Percentiles rank a stretch among this genome's conserved stretches.
These are phyloP conservation scores for Fusarium solani-melongenae DNA, from an alignment of 2,329 filamentous ascomycete genomes.

Conservation along the genomic window DNA sequence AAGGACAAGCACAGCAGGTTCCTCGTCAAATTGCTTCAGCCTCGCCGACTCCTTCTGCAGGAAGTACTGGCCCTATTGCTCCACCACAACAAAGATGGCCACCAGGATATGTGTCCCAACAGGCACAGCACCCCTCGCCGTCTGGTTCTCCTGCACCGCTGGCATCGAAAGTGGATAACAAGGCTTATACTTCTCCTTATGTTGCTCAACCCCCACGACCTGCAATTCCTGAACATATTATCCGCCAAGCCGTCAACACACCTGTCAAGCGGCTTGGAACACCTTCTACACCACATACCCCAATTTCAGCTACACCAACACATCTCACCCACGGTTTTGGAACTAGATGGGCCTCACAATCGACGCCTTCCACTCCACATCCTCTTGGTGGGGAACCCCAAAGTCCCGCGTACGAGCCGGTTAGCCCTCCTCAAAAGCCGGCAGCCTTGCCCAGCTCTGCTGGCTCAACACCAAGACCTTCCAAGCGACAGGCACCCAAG, in stretches of 20 bases:
- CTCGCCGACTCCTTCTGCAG: constrained; percentile 42
- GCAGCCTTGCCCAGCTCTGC: constrained; percentile 50
- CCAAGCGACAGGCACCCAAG: constrained; percentile 51
- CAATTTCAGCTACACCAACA: constrained; percentile 44
- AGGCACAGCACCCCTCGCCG: constrained; percentile 44
- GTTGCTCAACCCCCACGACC: constrained; percentile 48
- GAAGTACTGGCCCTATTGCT: constrained; percentile 32
- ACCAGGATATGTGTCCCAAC: constrained; percentile 44
- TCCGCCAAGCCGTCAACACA: constrained; percentile 51
- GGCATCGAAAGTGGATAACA: constrained; percentile 44
- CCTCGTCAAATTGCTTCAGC: constrained; percentile 49
- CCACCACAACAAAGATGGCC: constrained; percentile 50
- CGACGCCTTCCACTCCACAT: constrained; percentile 68
- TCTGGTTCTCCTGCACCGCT: constrained; percentile 39
- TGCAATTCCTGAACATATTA: constrained; percentile 55
- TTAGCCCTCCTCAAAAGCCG: constrained; percentile 63
- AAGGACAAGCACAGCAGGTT: constrained; percentile 37
- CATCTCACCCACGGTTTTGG: constrained; percentile 54
- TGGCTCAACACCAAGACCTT: constrained; percentile 42
- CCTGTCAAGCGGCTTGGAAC: constrained; percentile 48
- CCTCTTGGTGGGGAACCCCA: constrained; percentile 52
- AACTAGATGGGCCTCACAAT: constrained; percentile 69
- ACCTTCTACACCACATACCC: constrained; percentile 51
- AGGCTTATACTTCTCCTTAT: constrained; percentile 43
- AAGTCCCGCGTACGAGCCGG: constrained; percentile 67